Conservation (phyloP, 2,329 filamentous ascomycete genomes). For the Xylaria sp. region DNA sequence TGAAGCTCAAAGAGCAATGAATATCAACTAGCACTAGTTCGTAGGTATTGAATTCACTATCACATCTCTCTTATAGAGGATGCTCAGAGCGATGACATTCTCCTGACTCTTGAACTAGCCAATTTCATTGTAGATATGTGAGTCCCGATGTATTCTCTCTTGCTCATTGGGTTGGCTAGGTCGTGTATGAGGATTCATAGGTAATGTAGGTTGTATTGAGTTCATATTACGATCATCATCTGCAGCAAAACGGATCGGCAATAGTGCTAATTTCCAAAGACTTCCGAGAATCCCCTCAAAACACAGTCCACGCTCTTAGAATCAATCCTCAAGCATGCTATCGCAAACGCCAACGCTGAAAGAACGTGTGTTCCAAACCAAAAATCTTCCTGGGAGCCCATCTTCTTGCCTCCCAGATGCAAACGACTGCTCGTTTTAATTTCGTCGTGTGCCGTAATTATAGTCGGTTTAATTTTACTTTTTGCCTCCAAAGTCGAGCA, state of each 20-base stretch:
- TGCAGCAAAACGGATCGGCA: neutral
- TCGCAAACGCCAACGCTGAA: constrained; percentile 32
- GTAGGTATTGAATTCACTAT: neutral
- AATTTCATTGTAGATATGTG: constrained; percentile 14
- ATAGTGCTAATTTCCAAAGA: neutral
- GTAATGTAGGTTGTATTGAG: neutral
- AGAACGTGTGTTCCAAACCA: neutral
- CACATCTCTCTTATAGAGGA: neutral
- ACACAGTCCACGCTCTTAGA: neutral
- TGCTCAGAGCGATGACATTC: neutral
- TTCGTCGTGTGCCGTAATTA: constrained; percentile 18
- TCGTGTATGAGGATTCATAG: neutral
- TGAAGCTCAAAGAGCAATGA: neutral
- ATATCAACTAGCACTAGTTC: neutral
- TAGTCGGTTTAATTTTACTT: neutral
- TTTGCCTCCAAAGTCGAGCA: neutral
- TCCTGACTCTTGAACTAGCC: neutral
- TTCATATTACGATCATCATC: neutral
- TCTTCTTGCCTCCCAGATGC: neutral
- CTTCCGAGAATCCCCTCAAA: neutral
- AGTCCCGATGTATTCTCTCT: neutral
- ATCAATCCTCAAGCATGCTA: constrained; percentile 17
- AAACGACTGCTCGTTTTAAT: constrained; percentile 1
- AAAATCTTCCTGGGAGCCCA: neutral
- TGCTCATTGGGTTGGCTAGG: neutral